Evolutionary conservation across 1,284 basidiomycete species (phyloP), one percentile per base, ranked within the genome.

Genomic region (Rhodotorula sp.): DNA sequence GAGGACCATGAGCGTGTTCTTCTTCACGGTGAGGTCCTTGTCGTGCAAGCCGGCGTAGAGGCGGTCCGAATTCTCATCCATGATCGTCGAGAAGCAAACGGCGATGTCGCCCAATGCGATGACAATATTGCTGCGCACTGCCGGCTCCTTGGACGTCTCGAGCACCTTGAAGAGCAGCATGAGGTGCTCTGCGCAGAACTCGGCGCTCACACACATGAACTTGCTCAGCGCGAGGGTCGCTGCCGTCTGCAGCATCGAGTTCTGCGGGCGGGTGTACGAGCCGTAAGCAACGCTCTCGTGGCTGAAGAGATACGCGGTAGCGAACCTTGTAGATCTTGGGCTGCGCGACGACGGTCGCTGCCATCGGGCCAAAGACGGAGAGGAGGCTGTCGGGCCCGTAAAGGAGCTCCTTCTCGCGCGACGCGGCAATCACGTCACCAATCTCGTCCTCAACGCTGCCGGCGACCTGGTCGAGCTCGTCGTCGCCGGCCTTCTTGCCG

Each of bases 401-500:
- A 25, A 98, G 84, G 60, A 99, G 84, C 82, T 98, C 95, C 25
- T 86, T 87, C 83, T 99, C 97, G 41, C 92, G 86, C 67, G 97
- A 87, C 2, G 84, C 86, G 4, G 89, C 88, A 57, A 99, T 91
- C 10, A 90, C 86, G 71, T 99, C 97, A 27, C 94, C 96, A 77
- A 98, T 96, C 80, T 99, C 96, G 81, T 99, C 96, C 81, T 99
- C 96, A 32, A 94, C 95, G 78, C 96, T 97, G 7, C 97, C 96
- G 2, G 92, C 93, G 3, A 99, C 96, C 78, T 97, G 94, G 76
- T 99, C 96, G 0, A 99, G 87, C 80, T 98, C 94, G 78, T 96
- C 94, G 51, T 76, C 70, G 41, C 54, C 63, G 41, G 54, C 50
- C 55, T 78, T 78, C 41, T 67, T 73, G 63, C 78, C 79, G 19